These are phyloP conservation scores for Croton setiger DNA, from an alignment of 441 rosid species.

Conservation along the genomic window DNA sequence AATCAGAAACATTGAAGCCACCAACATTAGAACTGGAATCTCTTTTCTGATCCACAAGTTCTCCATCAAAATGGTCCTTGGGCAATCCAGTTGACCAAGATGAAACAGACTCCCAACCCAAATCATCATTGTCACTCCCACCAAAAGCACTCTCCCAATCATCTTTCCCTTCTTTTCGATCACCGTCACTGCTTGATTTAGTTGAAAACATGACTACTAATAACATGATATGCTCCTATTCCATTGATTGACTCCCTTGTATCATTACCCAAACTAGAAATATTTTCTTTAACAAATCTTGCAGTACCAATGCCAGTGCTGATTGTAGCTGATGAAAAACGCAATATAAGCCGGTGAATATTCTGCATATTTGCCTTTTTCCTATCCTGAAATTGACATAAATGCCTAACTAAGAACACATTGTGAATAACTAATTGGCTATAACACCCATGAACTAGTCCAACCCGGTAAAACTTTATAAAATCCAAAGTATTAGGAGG, in stretches of 20 bases:
- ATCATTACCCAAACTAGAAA: no score
- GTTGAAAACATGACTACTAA: slow-evolving; percentile 32
- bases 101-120: slow-evolving; percentile 50
- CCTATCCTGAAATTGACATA: no score
- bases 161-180: slow-evolving; percentile 30
- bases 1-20: slow-evolving; percentile 30
- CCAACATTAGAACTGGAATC: slow-evolving; percentile 18
- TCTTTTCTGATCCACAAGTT: slow-evolving; percentile 34
- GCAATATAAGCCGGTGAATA: slow-evolving; percentile 36
- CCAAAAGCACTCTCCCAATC: slow-evolving; percentile 38
- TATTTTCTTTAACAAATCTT: slow-evolving; percentile 25
- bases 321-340: slow-evolving; percentile 31
- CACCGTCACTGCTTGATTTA: slow-evolving; percentile 28
- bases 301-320: slow-evolving; percentile 22
- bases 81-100: slow-evolving; percentile 84
- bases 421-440: no score
- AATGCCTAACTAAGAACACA: no score
- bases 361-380: slow-evolving; percentile 34
- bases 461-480: no score
- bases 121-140: slow-evolving; percentile 12
- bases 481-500: no score
- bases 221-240: slow-evolving; percentile 10
- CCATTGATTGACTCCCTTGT: slow-evolving; percentile 5
- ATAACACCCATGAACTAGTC: no score
- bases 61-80: slow-evolving; percentile 82